Evolutionary conservation across 192 early-diverging fungal species (phyloP), one percentile per base, ranked within the genome.

Genomic region (Funneliformis geosporum): DNA sequence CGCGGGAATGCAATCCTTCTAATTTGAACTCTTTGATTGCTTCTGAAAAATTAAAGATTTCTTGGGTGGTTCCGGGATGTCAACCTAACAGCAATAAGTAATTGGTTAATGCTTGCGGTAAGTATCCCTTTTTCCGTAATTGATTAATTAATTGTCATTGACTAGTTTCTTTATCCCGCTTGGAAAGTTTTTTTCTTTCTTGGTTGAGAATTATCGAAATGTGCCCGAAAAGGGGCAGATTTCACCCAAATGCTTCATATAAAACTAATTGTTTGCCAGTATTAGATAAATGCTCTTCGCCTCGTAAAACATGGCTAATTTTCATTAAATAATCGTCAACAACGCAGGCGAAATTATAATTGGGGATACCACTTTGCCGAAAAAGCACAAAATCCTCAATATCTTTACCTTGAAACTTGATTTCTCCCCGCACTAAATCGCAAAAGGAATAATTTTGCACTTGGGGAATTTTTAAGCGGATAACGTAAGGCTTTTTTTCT

Each of bases 331-430:
- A 90, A 80, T 98, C 96, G 80, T 98, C 96, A 2, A 96, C 93
- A 2, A 98, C 96, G 94, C 95, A 0, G 95, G 95, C 59, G n/a
- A 98, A 86, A 78, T 98, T 95, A 81, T 97, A 97, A 0, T 94
- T 97, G 7, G 96, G 94, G 69, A 88, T 89, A 2, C 96, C 96
- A 81, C 96, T 95, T 72, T 92, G 93, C 76, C 96, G 96, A 62
- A 96, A 85, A n/a, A 98, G 78, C 47, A 98, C 91, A 14, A 90
- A 88, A 86, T 98, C 96, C 65, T 98, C 96, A 28, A 96, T 86
- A 5, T 88, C 87, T 43, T 87, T 86, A 70, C 93, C 90, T 8
- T 85, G 80, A 66, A 98, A 93, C 23, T 88, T 83, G 72, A 96
- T 85, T 21, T 84, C 77, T 21, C 94, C 94, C 74, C 96, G 91